Evolutionary conservation across 2,329 filamentous ascomycete genomes (phyloP).

Genomic region (Diaporthe destruens): DNA sequence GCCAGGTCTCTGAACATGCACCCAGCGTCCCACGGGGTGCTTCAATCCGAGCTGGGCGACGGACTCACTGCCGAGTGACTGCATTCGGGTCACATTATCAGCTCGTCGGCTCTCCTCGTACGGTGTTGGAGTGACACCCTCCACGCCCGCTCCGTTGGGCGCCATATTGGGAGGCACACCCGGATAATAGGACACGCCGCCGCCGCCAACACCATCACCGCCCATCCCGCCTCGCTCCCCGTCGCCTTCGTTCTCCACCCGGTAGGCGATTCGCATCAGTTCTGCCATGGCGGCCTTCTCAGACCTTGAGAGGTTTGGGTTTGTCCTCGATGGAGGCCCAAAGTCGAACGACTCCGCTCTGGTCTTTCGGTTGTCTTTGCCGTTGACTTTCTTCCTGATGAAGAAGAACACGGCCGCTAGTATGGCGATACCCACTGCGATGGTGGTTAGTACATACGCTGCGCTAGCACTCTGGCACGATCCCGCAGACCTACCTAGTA

Average conservation of each 20-base stretch:
- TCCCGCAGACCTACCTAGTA: background rate
- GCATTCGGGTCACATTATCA: constrained; percentile 1
- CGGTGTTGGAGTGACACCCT: background rate
- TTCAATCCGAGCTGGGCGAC: constrained; percentile 19
- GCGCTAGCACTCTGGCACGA: background rate
- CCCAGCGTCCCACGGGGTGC: constrained; percentile 22
- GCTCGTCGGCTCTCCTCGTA: constrained; percentile 9
- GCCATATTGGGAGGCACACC: constrained; percentile 15
- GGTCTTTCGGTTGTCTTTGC: background rate
- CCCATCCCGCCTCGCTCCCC: background rate
- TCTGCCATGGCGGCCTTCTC: constrained; percentile 27
- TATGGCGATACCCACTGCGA: background rate
- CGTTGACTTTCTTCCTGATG: constrained; percentile 10
- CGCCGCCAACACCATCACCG: background rate
- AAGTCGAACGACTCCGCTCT: constrained; percentile 20
- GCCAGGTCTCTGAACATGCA: constrained; percentile 15
- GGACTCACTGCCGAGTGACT: constrained; percentile 27
- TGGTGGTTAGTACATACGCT: background rate
- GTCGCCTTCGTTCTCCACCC: constrained; percentile 22
- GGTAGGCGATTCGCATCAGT: constrained; percentile 17
- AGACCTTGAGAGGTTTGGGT: constrained; percentile 17
- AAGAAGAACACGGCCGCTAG: constrained; percentile 1
- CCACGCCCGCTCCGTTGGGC: background rate
- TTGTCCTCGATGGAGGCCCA: background rate
- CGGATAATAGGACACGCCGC: constrained; percentile 18